Evolutionary conservation across 352 stramenopile genomes (phyloP).

Genomic region (Phytophthora kernoviae): DNA sequence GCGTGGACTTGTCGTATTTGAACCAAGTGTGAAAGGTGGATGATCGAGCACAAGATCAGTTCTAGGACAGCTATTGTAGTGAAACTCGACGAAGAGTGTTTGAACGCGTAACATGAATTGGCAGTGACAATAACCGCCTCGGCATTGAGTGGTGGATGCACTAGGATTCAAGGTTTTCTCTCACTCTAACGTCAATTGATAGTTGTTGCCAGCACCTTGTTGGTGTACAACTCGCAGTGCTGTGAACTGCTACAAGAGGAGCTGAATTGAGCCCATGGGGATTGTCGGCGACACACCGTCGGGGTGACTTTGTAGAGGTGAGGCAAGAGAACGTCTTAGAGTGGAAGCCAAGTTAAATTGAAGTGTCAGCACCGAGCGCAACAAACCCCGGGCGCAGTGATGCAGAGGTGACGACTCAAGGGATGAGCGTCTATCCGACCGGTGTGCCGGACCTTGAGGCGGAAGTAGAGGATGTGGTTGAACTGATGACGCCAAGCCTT

Average conservation of each 20-base stretch:
- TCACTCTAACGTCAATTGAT: too few species aligned
- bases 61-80: conserved; percentile 7
- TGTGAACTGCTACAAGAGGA: too few species aligned
- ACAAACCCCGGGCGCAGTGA: too few species aligned
- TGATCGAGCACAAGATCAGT: conserved; percentile 3
- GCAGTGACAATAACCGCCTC: background rate
- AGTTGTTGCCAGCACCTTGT: too few species aligned
- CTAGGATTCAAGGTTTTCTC: too few species aligned
- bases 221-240: too few species aligned
- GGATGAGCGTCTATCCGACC: background rate
- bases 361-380: too few species aligned
- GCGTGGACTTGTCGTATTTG: conserved; percentile 40
- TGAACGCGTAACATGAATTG: background rate
- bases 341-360: background rate
- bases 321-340: background rate
- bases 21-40: conserved; percentile 13
- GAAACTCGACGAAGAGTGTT: background rate
- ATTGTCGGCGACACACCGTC: background rate
- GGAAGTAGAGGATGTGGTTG: conserved; percentile 1
- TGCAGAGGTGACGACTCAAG: too few species aligned
- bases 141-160: too few species aligned
- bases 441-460: background rate
- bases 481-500: background rate
- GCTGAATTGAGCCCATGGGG: background rate
- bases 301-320: background rate